Percentiles rank a stretch among this genome's conserved stretches.
Evolutionary conservation across 192 early-diverging fungal species (phyloP).

Genomic region (Rhizophlyctis rosea): DNA sequence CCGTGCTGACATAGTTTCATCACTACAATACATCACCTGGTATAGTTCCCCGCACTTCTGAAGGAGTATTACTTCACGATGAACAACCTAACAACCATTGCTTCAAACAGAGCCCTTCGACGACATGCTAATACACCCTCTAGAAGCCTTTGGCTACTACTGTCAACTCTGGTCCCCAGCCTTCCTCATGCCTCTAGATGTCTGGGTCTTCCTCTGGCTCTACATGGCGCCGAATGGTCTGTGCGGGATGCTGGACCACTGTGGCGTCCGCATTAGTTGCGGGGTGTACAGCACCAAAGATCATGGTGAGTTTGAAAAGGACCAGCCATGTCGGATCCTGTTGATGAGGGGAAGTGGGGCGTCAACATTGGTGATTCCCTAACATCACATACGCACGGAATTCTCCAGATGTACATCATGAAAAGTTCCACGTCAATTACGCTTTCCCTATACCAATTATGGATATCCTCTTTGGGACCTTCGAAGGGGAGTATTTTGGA

Average conservation of each 20-base stretch:
- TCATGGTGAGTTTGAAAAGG: conserved; percentile 1
- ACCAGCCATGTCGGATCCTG: too few species aligned
- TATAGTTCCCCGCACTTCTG: neutral
- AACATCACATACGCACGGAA: too few species aligned
- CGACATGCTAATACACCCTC: neutral
- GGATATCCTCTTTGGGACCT: neutral
- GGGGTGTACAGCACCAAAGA: neutral
- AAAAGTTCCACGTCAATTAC: neutral
- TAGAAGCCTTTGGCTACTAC: neutral
- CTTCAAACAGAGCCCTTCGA: neutral
- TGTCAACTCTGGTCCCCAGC: neutral
- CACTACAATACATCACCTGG: neutral
- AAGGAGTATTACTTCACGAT: too few species aligned
- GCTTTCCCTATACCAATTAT: neutral
- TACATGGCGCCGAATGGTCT: neutral
- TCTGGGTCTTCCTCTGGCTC: neutral
- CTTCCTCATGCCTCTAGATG: neutral
- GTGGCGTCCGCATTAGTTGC: neutral
- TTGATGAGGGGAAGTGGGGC: too few species aligned
- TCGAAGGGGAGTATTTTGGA: neutral
- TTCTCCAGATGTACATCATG: conserved; percentile 1
- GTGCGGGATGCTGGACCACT: neutral
- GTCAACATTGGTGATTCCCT: too few species aligned
- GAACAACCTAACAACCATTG: too few species aligned
- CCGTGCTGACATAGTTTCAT: neutral